Evolutionary conservation across 1,284 basidiomycete species (phyloP).

Genomic region (Trichosporon faecale): DNA sequence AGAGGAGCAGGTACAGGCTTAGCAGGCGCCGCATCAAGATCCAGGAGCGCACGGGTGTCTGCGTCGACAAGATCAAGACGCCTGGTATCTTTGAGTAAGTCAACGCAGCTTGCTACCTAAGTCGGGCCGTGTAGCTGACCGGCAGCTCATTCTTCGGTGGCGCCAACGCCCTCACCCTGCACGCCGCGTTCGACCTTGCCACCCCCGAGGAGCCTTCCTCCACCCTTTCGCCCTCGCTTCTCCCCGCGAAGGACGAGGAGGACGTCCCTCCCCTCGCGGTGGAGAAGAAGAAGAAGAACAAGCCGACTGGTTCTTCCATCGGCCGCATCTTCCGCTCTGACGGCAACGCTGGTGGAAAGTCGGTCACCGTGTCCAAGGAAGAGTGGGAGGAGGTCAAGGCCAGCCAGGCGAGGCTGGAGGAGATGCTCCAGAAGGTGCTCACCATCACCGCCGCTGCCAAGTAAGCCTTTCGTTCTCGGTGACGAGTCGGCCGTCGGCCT

Average conservation of each 20-base stretch:
- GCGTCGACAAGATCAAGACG: conserved; percentile 20
- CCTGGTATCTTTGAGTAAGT: conserved; percentile 41
- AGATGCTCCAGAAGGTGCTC: conserved; percentile 36
- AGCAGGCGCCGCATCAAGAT: conserved; percentile 30
- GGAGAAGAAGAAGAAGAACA: neutral
- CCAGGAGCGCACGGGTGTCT: conserved; percentile 22
- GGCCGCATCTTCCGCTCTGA: conserved; percentile 20
- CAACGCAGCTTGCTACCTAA: neutral
- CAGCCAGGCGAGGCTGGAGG: conserved; percentile 42
- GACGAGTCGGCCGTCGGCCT: too few relatives aligned
- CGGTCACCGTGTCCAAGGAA: conserved; percentile 16
- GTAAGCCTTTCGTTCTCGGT: too few relatives aligned
- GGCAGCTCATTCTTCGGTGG: conserved; percentile 40
- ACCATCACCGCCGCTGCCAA: conserved; percentile 17
- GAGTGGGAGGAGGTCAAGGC: conserved; percentile 39
- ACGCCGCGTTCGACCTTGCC: conserved; percentile 46
- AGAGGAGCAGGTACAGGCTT: conserved; percentile 57
- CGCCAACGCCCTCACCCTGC: conserved; percentile 42
- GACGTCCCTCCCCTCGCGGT: conserved; percentile 18
- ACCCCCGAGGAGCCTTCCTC: conserved; percentile 29
- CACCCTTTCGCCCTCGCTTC: conserved; percentile 2
- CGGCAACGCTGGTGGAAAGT: conserved; percentile 30
- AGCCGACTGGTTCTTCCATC: neutral
- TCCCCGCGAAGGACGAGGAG: conserved; percentile 4
- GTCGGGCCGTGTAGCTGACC: neutral